Conservation (phyloP, 768 basidiomycete species). For the Tylopilus rubrobrunneus region DNA sequence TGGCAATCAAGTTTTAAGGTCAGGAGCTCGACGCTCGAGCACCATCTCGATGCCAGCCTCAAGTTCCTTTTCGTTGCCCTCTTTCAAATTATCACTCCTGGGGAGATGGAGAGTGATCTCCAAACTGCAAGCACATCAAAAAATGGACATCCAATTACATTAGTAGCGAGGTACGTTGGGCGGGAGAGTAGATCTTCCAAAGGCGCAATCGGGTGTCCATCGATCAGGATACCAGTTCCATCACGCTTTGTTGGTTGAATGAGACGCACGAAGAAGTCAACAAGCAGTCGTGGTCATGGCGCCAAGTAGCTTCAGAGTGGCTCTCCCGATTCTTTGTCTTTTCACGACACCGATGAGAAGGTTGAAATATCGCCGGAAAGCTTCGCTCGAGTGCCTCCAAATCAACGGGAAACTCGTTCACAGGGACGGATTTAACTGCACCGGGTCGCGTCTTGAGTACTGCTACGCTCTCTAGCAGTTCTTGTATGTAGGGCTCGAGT, state of each 20-base stretch:
- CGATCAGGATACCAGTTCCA: no score
- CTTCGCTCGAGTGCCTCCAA: conserved; percentile 3
- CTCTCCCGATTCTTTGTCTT: neutral
- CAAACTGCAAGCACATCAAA: no score
- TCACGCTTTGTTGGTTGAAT: neutral
- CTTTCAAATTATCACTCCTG: no score
- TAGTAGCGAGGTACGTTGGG: neutral
- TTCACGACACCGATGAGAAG: conserved; percentile 7
- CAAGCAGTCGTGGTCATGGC: conserved; percentile 9
- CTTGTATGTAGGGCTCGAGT: conserved; percentile 6
- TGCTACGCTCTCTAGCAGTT: neutral
- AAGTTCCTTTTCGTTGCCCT: no score
- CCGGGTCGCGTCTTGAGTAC: neutral
- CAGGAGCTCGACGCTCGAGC: neutral
- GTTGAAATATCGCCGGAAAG: conserved; percentile 11
- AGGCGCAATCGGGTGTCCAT: neutral
- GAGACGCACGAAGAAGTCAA: conserved; percentile 8
- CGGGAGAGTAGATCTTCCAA: conserved; percentile 2
- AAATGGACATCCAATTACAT: no score
- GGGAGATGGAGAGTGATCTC: no score
- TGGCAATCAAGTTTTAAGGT: neutral
- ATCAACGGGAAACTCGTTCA: conserved; percentile 2
- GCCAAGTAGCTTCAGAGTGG: neutral
- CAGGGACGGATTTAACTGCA: neutral
- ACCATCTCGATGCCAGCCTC: neutral